These are phyloP conservation scores for Erodium maritimum DNA, from an alignment of 345 rosid species.

Conservation along the genomic window DNA sequence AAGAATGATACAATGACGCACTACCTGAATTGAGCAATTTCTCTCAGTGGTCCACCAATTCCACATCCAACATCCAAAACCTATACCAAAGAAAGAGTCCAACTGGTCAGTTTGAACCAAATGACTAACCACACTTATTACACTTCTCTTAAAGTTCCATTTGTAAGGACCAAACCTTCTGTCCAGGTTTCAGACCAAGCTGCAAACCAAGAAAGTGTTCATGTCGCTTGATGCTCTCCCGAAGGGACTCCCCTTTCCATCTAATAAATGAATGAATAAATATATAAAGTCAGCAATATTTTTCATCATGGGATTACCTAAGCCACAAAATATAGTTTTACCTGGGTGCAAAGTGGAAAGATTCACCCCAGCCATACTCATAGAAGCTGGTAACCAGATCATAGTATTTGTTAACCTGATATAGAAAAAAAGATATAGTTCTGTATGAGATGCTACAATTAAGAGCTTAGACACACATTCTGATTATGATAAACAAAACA, in stretches of 20 bases:
- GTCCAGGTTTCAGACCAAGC: constrained; percentile 81
- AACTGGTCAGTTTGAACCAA: constrained; percentile 10
- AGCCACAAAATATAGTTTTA: constrained; percentile 8
- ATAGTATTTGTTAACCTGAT: constrained; percentile 88
- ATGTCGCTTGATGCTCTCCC: constrained; percentile 90
- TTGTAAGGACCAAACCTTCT: constrained; percentile 41
- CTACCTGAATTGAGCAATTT: constrained; percentile 86
- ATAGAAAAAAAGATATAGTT: background rate
- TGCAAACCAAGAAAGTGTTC: constrained; percentile 95
- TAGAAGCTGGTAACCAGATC: constrained; percentile 95
- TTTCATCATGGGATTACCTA: background rate
- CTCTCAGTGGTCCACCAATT: constrained; percentile 98
- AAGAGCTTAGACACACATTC: background rate
- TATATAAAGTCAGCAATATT: constrained; percentile 2
- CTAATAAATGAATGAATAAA: constrained; percentile 27
- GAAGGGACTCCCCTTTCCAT: constrained; percentile 79
- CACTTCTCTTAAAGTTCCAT: background rate
- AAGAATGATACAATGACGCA: background rate
- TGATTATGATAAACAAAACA: background rate
- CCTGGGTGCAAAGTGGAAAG: constrained; percentile 98
- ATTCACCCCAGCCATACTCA: constrained; percentile 98
- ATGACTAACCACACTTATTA: background rate
- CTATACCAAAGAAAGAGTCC: constrained; percentile 16
- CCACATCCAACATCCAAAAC: constrained; percentile 99
- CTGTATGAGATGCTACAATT: background rate